Conservation (phyloP, 2,329 filamentous ascomycete genomes). For the Plenodomus lindquistii region DNA sequence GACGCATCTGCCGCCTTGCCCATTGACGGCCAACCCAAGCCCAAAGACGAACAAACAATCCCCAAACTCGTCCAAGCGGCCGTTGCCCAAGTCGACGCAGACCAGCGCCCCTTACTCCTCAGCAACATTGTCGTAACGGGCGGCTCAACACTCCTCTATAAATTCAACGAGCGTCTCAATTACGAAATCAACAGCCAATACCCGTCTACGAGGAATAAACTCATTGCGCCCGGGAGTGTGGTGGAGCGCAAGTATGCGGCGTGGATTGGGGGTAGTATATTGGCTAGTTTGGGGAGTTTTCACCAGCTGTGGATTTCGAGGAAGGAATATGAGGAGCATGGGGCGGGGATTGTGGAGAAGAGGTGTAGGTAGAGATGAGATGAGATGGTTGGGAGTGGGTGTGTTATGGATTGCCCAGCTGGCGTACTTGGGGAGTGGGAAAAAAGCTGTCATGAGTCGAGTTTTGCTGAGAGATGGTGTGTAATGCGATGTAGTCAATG, state of each 20-base stretch:
- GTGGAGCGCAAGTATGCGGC: constrained; percentile 89
- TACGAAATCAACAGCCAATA: constrained; percentile 80
- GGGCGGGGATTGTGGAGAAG: constrained; percentile 88
- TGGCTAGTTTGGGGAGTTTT: constrained; percentile 94
- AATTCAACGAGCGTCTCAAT: constrained; percentile 88
- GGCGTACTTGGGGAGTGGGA: not conserved
- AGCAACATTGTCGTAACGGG: constrained; percentile 93
- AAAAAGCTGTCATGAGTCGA: not conserved
- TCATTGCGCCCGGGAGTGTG: constrained; percentile 83
- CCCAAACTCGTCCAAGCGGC: constrained; percentile 79
- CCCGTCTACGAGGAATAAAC: constrained; percentile 82
- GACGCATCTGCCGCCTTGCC: constrained; percentile 76
- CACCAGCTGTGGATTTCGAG: constrained; percentile 99
- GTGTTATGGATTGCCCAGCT: not conserved
- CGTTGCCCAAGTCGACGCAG: constrained; percentile 81
- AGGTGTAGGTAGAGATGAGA: constrained; percentile 76
- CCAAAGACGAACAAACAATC: constrained; percentile 76
- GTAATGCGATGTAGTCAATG: not conserved
- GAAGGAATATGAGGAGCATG: constrained; percentile 98
- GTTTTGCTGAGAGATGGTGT: not conserved
- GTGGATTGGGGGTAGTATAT: constrained; percentile 96
- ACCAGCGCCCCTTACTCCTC: constrained; percentile 80
- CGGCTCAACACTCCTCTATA: constrained; percentile 82
- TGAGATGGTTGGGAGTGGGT: not conserved
- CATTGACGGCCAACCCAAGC: constrained; percentile 54